A percentile compares a stretch with the other conserved stretches of the same genome.
phyloP scores from a whole-genome alignment of 2,329 filamentous ascomycete species.

The Helicocarpus griseus region DNA sequence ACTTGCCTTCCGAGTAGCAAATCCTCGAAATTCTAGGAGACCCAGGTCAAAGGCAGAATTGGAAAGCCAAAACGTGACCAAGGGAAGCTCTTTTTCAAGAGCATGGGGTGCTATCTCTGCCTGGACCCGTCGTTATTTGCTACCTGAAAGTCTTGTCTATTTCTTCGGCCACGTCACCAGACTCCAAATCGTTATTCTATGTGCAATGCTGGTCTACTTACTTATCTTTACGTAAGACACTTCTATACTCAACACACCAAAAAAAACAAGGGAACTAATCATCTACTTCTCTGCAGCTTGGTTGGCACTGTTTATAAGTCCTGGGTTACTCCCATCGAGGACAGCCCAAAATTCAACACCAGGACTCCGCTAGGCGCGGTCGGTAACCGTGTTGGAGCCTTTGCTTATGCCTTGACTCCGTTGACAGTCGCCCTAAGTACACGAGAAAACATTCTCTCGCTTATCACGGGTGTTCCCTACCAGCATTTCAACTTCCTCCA shows the following conservation, averaged over 20 bases:
- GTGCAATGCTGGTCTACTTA: constrained; percentile 51
- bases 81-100: constrained; percentile 17
- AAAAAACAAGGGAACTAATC: neutral
- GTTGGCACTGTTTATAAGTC: constrained; percentile 58
- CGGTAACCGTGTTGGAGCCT: constrained; percentile 57
- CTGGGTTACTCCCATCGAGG: constrained; percentile 61
- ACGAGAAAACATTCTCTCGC: constrained; percentile 59
- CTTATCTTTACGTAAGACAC: constrained; percentile 49
- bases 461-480: constrained; percentile 64
- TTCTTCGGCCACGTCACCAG: constrained; percentile 61
- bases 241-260: neutral
- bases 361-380: constrained; percentile 58
- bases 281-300: constrained; percentile 28
- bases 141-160: constrained; percentile 48
- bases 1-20: constrained; percentile 23
- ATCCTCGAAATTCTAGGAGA: constrained; percentile 8
- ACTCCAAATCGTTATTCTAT: constrained; percentile 55
- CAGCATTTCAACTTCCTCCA: constrained; percentile 71
- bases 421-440: constrained; percentile 58
- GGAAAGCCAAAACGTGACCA: constrained; percentile 16
- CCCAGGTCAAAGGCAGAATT: constrained; percentile 16
- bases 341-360: constrained; percentile 50
- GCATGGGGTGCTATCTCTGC: constrained; percentile 33
- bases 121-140: constrained; percentile 42
- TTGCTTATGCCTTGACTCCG: constrained; percentile 66